Evolutionary conservation across 371 early-diverging fungal genomes (phyloP), one percentile per base, ranked within the genome.

Genomic region (Mucor lusitanicus): DNA sequence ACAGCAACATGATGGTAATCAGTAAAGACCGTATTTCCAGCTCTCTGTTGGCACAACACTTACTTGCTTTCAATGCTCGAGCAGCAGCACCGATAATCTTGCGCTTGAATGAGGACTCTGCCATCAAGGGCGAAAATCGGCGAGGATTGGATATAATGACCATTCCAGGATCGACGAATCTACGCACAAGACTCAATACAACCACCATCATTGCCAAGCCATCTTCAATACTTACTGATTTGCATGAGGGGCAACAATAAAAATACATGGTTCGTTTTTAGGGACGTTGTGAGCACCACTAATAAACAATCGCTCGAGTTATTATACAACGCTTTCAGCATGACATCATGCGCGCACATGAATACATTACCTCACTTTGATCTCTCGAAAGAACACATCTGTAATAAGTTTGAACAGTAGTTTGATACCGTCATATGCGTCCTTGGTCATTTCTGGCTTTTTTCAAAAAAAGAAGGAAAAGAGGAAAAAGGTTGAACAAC

Each of bases 191-290:
- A 23, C 33, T 33, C 30, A 33, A 7, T 7, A 33, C 3, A 33
- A 7, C 33, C 8, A 19, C 28, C n/a, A 1, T 50, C 11, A 6
- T 28, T 42, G 11, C 25, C 8, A 28, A 13, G 12, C 6, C 50
- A n/a, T 1, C 2, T 1, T 15, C 32, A 55, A 50, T 19, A 77
- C 70, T 77, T 84, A 86, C 76, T 95, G 95, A 76, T 94, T 94
- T 40, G 91, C 90, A 83, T 95, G 95, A 46, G 95, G 95, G 0
- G 92, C 95, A 17, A 87, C 88, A 48, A 92, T 90, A 76, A 95
- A 95, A 42, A 95, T 89, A 62, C 92, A 89, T 6, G 94, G 93
- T 13, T 89, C 92, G 2, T 81, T 81, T 33, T 69, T 66, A 3
- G 95, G 95, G 59, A 95, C 88, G 58, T 86, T 79, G 73, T 92